Percentiles rank a stretch among this genome's conserved stretches.
phyloP scores from a whole-genome alignment of 169 alveolate genomes.

The Plasmodium gaboni region DNA sequence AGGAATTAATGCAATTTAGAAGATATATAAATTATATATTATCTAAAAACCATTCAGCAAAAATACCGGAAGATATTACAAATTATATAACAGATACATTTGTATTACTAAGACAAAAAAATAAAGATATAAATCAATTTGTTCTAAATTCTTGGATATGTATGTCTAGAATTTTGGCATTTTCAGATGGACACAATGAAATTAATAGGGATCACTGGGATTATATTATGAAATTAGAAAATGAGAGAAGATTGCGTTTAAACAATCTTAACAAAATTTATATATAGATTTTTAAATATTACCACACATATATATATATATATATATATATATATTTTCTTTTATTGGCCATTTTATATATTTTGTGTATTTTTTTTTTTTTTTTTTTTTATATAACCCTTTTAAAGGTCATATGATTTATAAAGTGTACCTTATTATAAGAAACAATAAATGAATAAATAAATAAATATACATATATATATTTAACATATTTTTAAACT shows the following conservation, averaged over 20 bases:
- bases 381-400: too few species aligned
- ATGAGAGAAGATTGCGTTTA: slow-evolving; percentile 41
- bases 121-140: slow-evolving; percentile 59
- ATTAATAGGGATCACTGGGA: slow-evolving; percentile 57
- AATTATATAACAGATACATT: slow-evolving; percentile 66
- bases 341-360: too few species aligned
- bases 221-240: slow-evolving; percentile 54
- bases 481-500: too few species aligned
- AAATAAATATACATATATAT: too few species aligned
- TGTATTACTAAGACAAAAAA: slow-evolving; percentile 57
- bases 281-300: not conserved
- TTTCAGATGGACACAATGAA: slow-evolving; percentile 67
- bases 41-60: slow-evolving; percentile 68
- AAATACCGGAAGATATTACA: slow-evolving; percentile 32
- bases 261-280: slow-evolving; percentile 30
- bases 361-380: too few species aligned
- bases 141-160: slow-evolving; percentile 74
- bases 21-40: slow-evolving; percentile 72
- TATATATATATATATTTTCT: too few species aligned
- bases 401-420: too few species aligned
- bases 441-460: too few species aligned
- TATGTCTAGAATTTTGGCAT: slow-evolving; percentile 71
- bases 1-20: slow-evolving; percentile 74
- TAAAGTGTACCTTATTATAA: too few species aligned
- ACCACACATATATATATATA: too few species aligned